Conservation (phyloP, 2,329 filamentous ascomycete species). For the Akanthomyces uredinophilus region DNA sequence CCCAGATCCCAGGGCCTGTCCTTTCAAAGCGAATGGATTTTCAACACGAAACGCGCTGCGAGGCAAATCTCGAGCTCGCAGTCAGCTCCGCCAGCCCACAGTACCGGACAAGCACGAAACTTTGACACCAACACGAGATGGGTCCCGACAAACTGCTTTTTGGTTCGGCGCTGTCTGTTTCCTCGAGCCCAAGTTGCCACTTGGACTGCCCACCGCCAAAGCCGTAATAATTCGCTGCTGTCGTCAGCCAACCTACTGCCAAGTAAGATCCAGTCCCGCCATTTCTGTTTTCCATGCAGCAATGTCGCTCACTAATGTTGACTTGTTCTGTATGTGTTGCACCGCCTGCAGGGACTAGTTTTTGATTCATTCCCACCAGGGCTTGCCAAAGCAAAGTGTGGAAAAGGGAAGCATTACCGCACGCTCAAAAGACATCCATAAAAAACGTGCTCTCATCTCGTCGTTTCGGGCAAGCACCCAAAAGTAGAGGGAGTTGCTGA, state of each 20-base stretch:
- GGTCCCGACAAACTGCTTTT: slow-evolving; percentile 55
- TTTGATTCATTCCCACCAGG: slow-evolving; percentile 76
- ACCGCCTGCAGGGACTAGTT: slow-evolving; percentile 86
- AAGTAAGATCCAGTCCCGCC: not conserved
- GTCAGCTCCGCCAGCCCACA: slow-evolving; percentile 17
- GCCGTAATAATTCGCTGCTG: not conserved
- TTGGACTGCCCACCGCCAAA: not conserved
- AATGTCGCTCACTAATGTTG: not conserved
- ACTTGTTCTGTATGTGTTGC: slow-evolving; percentile 73
- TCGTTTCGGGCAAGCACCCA: slow-evolving; percentile 34
- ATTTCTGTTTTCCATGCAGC: not conserved
- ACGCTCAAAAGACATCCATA: slow-evolving; percentile 93
- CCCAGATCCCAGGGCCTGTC: slow-evolving; percentile 33
- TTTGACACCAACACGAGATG: slow-evolving; percentile 93
- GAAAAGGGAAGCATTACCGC: slow-evolving; percentile 59
- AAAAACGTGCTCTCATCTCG: slow-evolving; percentile 74
- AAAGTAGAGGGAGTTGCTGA: slow-evolving; percentile 41
- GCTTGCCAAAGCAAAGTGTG: slow-evolving; percentile 26
- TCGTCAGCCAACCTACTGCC: not conserved
- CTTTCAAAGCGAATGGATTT: slow-evolving; percentile 24
- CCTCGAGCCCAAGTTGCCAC: not conserved
- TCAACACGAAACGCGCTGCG: slow-evolving; percentile 16
- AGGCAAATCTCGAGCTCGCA: not conserved
- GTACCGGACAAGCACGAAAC: slow-evolving; percentile 76
- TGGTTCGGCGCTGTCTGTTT: slow-evolving; percentile 18